These are phyloP conservation scores for Penicillium expansum DNA, from an alignment of 2,329 filamentous ascomycete genomes.

Conservation along the genomic window DNA sequence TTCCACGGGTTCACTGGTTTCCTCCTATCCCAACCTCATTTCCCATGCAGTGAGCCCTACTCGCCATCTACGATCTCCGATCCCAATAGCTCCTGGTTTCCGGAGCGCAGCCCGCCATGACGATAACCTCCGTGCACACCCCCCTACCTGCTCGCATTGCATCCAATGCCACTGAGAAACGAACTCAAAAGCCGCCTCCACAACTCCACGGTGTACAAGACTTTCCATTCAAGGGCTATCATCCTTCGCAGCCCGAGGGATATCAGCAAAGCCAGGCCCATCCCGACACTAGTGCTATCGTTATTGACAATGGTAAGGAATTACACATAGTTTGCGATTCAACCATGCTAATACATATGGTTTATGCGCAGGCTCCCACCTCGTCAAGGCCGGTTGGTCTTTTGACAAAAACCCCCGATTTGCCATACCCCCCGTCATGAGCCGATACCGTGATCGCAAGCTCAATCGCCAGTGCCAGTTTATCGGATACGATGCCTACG, in stretches of 20 bases:
- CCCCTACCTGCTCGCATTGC: conserved; percentile 39
- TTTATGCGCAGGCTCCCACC: conserved; percentile 68
- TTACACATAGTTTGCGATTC: neutral
- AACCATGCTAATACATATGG: neutral
- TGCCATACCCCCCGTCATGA: conserved; percentile 81
- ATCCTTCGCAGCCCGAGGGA: conserved; percentile 61
- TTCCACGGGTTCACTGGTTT: neutral
- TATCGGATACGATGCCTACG: conserved; percentile 87
- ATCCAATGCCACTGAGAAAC: conserved; percentile 45
- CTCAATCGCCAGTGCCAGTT: conserved; percentile 88
- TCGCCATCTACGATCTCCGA: conserved; percentile 10
- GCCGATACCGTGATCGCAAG: conserved; percentile 93
- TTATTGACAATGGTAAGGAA: conserved; percentile 91
- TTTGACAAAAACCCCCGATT: conserved; percentile 82
- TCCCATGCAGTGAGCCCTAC: conserved; percentile 17
- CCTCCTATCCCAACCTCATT: neutral
- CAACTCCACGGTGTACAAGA: conserved; percentile 56
- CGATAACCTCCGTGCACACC: conserved; percentile 42
- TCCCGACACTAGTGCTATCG: conserved; percentile 68
- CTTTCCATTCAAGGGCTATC: conserved; percentile 60
- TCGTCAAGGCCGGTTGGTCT: conserved; percentile 91
- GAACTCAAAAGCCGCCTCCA: conserved; percentile 55
- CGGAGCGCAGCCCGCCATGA: conserved; percentile 37
- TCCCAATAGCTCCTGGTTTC: conserved; percentile 23
- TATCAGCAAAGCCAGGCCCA: conserved; percentile 65